Evolutionary conservation across 495 filamentous ascomycete species (phyloP).

Genomic region (Tuber indicum): DNA sequence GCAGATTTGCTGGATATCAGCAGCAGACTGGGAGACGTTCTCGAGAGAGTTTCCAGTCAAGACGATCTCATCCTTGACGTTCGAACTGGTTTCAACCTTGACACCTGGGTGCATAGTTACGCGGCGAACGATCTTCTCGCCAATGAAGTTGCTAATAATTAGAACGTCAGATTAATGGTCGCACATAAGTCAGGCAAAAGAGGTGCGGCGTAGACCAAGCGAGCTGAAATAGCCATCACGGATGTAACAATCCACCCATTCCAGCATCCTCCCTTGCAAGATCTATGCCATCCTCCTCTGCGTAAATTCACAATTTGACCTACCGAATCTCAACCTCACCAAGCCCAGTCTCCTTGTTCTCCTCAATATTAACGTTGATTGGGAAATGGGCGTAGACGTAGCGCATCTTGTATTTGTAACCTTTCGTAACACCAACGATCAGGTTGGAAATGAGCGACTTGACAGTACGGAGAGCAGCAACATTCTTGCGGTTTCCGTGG

Average conservation of each 20-base stretch:
- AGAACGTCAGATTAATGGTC: slow-evolving; percentile 30
- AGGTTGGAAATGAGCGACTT: slow-evolving; percentile 95
- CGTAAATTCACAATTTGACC: slow-evolving; percentile 42
- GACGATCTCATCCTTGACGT: slow-evolving; percentile 93
- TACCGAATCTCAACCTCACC: slow-evolving; percentile 96
- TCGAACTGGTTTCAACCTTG: slow-evolving; percentile 77
- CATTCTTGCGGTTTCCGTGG: slow-evolving; percentile 93
- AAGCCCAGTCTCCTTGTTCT: slow-evolving; percentile 82
- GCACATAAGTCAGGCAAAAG: background rate
- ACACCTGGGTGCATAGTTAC: slow-evolving; percentile 85
- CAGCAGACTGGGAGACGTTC: slow-evolving; percentile 91
- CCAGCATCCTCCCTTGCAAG: slow-evolving; percentile 8
- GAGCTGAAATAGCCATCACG: slow-evolving; percentile 6
- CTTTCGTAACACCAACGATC: slow-evolving; percentile 94
- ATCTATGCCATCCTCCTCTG: background rate
- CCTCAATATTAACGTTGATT: slow-evolving; percentile 99
- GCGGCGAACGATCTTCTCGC: slow-evolving; percentile 96
- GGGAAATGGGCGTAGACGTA: slow-evolving; percentile 99
- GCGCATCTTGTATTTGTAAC: slow-evolving; percentile 99
- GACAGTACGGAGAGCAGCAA: slow-evolving; percentile 96
- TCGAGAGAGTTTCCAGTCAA: slow-evolving; percentile 91
- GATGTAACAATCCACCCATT: background rate
- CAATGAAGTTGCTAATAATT: slow-evolving; percentile 83
- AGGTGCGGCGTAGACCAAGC: background rate
- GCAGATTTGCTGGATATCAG: slow-evolving; percentile 99